phyloP scores from a whole-genome alignment of 1,139 yeast genomes.

The Yamadazyma blattariae region DNA sequence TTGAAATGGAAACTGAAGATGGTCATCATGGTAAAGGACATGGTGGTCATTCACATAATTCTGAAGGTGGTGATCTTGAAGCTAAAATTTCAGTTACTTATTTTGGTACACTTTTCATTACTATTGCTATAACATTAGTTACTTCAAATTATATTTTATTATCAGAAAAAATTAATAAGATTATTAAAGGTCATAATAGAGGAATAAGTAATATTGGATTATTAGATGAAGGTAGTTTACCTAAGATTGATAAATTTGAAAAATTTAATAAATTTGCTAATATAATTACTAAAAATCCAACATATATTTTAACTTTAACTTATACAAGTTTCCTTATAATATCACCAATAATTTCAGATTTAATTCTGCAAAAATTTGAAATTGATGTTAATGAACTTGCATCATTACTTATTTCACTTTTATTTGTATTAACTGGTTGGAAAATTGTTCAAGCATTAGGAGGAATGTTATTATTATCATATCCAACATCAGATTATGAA shows the following conservation, averaged over 20 bases:
- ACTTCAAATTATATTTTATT: constrained; percentile 38
- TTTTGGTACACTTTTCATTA: constrained; percentile 25
- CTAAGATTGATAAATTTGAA: constrained; percentile 9
- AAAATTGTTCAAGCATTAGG: constrained; percentile 50
- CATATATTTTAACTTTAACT: constrained; percentile 58
- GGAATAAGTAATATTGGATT: constrained; percentile 15
- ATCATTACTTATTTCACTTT: constrained; percentile 46
- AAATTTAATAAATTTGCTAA: constrained; percentile 13
- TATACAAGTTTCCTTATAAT: constrained; percentile 43
- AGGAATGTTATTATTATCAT: constrained; percentile 49
- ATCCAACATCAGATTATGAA: constrained; percentile 44
- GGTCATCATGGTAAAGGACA: constrained; percentile 55
- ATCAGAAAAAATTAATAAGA: constrained; percentile 32
- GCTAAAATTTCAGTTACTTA: constrained; percentile 18
- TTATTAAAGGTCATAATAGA: constrained; percentile 23
- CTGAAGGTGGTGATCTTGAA: constrained; percentile 13
- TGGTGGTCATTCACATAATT: constrained; percentile 56
- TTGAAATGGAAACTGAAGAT: constrained; percentile 32
- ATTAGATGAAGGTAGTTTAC: constrained; percentile 9
- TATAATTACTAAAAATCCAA: constrained; percentile 48
- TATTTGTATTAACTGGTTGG: constrained; percentile 56
- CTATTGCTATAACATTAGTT: constrained; percentile 31
- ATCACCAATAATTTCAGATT: constrained; percentile 33
- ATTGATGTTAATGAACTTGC: constrained; percentile 49
- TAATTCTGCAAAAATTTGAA: constrained; percentile 26